Evolutionary conservation across 306 rosid genomes (phyloP).

Genomic region (Inga leiocalycina): DNA sequence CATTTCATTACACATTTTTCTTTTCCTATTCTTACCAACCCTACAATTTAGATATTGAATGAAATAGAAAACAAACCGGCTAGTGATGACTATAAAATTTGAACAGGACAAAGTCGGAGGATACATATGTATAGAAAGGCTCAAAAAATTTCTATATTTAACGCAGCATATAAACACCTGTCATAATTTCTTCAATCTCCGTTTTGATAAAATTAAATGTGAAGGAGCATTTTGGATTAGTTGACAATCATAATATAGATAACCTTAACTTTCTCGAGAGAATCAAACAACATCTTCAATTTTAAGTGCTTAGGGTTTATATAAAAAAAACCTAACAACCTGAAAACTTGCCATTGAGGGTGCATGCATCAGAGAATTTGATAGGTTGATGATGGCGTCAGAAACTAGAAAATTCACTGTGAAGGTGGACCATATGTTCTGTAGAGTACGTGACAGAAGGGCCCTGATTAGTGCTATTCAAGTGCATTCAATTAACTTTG

Average conservation of each 20-base stretch:
- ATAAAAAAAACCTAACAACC: neutral
- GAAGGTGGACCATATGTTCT: constrained; percentile 48
- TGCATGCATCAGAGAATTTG: constrained; percentile 38
- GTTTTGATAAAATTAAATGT: neutral
- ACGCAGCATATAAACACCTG: constrained; percentile 7
- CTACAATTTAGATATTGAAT: constrained; percentile 26
- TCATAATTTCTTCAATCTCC: constrained; percentile 21
- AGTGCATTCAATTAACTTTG: constrained; percentile 23
- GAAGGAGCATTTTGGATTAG: neutral
- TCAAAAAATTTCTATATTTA: constrained; percentile 9
- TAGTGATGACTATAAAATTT: neutral
- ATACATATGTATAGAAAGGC: neutral
- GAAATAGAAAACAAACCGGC: neutral
- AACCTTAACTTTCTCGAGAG: constrained; percentile 28
- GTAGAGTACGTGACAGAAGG: constrained; percentile 31
- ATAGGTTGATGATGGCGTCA: neutral
- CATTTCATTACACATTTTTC: constrained; percentile 21
- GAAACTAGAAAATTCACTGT: constrained; percentile 22
- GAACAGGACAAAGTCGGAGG: constrained; percentile 13
- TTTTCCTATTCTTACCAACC: neutral
- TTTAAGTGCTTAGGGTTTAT: neutral
- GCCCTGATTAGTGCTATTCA: constrained; percentile 37
- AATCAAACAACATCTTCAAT: constrained; percentile 1
- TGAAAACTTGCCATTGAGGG: neutral
- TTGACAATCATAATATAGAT: neutral